These are phyloP conservation scores for Eucalyptus melliodora DNA, from an alignment of 345 rosid species.

Conservation along the genomic window DNA sequence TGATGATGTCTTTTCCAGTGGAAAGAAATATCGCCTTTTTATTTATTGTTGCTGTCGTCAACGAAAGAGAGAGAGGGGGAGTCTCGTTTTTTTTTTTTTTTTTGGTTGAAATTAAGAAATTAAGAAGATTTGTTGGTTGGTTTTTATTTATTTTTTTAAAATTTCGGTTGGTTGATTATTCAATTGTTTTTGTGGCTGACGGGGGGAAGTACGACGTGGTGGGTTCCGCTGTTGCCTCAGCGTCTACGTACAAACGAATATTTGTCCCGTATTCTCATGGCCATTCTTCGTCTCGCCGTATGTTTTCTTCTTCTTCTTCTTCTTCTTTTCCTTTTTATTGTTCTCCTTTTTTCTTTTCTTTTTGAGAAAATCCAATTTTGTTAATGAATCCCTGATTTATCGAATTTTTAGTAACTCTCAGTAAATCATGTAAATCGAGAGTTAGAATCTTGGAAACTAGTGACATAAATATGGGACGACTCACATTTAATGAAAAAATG, in stretches of 20 bases:
- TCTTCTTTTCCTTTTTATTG: background rate
- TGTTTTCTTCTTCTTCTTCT: background rate
- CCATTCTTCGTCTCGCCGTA: background rate
- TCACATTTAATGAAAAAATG: too few relatives aligned
- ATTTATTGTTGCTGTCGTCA: background rate
- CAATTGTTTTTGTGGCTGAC: background rate
- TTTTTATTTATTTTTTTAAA: background rate
- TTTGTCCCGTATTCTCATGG: background rate
- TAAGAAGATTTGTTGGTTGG: background rate
- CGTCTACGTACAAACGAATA: background rate
- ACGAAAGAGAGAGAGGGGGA: background rate
- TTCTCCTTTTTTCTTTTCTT: background rate
- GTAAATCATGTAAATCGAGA: too few relatives aligned
- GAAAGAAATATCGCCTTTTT: background rate
- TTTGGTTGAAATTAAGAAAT: background rate
- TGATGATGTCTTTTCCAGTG: background rate
- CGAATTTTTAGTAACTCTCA: background rate
- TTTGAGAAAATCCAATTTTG: background rate
- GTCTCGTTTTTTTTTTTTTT: background rate
- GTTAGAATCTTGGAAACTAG: too few relatives aligned
- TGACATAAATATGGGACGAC: too few relatives aligned
- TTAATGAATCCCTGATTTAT: background rate
- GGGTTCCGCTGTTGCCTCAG: background rate
- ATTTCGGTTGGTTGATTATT: background rate
- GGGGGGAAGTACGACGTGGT: background rate